Base-by-base conservation (phyloP, 2,329 filamentous ascomycete genomes). In the Metarhizium sp. region DNA sequence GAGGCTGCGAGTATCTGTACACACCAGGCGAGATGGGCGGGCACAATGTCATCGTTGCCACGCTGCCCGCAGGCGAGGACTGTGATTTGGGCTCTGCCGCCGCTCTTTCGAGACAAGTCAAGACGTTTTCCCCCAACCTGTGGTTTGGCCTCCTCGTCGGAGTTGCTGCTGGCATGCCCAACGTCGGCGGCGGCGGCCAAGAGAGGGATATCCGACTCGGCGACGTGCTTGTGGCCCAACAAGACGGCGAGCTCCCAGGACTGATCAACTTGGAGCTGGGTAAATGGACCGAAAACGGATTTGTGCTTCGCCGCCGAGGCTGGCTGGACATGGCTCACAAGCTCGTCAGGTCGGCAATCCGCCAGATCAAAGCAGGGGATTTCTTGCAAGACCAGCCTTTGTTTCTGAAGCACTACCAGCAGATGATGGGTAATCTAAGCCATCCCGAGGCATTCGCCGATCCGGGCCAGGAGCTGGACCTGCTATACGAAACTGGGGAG, bases 61-160 rank as follows among this genome's bases (percentile, higher is more conserved):
- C 68, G 0, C 55, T 73, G 0, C 66, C 71, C 1, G 58, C 58
- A 0, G 69, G 69, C 8, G 64, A 72, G 38, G 60, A 63, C 47
- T 72, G 70, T 50, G 69, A 70, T 4, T 70, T 61, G 0, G 62
- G 60, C 5, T 68, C 70, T 2, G 67, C 69, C 1, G 66, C 66
- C 1, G 64, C 66, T 6, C 64, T 73, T 4, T 66, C 68, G 0
- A 63, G 62, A 36, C 67, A 73, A 45, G 58, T 72, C 13, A 71
- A 68, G 51, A 66, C 46, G 20, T 66, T 64, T 50, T 72, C 72
- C 50, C 67, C 66, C 0, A 70, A 71, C 32, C 60, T 74, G 14
- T 69, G 68, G 64, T 72, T 73, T 43, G 67, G 69, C 1, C 62
- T 74, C 2, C 59, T 73, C 3, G 69, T 73, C 14, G 71, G 70